phyloP scores from a whole-genome alignment of 495 filamentous ascomycete species.

The Pyrenula aspistea region DNA sequence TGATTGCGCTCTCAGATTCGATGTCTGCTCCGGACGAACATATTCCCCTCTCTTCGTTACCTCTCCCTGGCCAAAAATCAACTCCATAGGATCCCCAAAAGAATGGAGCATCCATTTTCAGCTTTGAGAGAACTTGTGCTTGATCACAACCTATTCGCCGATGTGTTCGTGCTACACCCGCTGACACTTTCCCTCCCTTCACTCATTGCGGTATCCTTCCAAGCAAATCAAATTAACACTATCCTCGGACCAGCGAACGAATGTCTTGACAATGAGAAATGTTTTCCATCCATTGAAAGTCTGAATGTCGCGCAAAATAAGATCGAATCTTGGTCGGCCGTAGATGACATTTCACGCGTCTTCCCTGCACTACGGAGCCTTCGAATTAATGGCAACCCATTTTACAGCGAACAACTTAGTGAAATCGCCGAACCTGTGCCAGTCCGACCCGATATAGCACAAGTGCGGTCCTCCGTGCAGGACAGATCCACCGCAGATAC shows the following conservation, averaged over 20 bases:
- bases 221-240: constrained; percentile 28
- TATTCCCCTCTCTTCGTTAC: constrained; percentile 11
- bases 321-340: constrained; percentile 55
- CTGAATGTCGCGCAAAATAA: constrained; percentile 74
- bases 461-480: background rate
- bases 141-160: background rate
- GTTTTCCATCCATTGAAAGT: constrained; percentile 29
- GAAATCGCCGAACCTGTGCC: too few species aligned
- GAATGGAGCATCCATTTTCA: background rate
- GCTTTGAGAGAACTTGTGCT: background rate
- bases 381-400: constrained; percentile 72
- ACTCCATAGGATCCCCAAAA: constrained; percentile 15
- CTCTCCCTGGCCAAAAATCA: constrained; percentile 48
- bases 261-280: background rate
- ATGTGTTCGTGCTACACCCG: background rate
- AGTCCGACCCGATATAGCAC: constrained; percentile 16
- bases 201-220: constrained; percentile 21
- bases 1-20: background rate
- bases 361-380: constrained; percentile 60
- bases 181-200: constrained; percentile 11
- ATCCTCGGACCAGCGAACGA: constrained; percentile 6
- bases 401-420: constrained; percentile 49
- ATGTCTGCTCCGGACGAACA: background rate
- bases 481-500: constrained; percentile 47
- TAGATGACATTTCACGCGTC: constrained; percentile 48